phyloP scores from a whole-genome alignment of 345 rosid genomes.

The Linum lewisii region DNA sequence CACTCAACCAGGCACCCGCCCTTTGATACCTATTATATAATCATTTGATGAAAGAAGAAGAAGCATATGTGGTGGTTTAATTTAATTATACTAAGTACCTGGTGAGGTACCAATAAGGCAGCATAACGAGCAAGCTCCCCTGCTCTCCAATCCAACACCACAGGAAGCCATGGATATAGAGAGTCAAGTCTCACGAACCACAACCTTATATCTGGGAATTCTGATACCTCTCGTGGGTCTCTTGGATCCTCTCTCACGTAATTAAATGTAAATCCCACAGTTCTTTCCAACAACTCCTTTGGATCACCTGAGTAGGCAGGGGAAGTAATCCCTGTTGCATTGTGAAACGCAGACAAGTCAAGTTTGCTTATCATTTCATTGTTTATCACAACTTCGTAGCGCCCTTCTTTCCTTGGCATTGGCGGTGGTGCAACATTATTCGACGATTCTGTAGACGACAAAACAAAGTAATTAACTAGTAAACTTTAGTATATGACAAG shows the following conservation, averaged over 20 bases:
- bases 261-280: slow-evolving; percentile 64
- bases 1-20: no score
- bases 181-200: slow-evolving; percentile 93
- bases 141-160: slow-evolving; percentile 75
- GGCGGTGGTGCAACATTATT: slow-evolving; percentile 47
- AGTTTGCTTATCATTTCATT: slow-evolving; percentile 39
- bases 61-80: no score
- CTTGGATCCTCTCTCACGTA: slow-evolving; percentile 56
- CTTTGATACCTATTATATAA: no score
- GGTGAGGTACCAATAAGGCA: slow-evolving; percentile 47
- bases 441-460: slow-evolving; percentile 32
- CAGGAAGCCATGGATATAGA: slow-evolving; percentile 76
- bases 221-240: slow-evolving; percentile 72
- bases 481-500: no score
- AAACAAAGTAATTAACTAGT: neutral
- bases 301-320: slow-evolving; percentile 43
- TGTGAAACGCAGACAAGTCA: slow-evolving; percentile 64
- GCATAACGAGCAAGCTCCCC: slow-evolving; percentile 89
- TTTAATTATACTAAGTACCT: no score
- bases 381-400: slow-evolving; percentile 60
- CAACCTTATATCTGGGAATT: slow-evolving; percentile 68
- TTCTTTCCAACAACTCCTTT: slow-evolving; percentile 46
- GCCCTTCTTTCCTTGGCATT: slow-evolving; percentile 66
- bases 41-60: no score
- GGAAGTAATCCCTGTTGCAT: slow-evolving; percentile 52